Percentiles rank a stretch among this genome's conserved stretches.
Conservation (phyloP, 1,139 yeast genomes). For the Taphrina confusa region DNA sequence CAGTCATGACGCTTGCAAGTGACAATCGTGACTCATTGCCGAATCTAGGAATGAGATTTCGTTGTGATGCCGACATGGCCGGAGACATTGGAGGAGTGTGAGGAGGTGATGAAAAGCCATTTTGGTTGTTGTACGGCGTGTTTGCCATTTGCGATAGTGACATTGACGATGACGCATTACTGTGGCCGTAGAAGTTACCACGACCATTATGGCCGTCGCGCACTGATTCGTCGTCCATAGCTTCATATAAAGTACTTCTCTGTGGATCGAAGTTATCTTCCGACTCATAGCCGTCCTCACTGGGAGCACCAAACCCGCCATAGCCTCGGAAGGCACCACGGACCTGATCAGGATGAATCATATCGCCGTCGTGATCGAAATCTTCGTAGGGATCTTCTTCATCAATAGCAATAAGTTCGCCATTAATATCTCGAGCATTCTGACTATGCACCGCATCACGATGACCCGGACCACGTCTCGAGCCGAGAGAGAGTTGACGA, state of each 20-base stretch:
- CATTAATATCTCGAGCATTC: slow-evolving; percentile 23
- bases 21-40: slow-evolving; percentile 36
- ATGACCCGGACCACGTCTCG: slow-evolving; percentile 38
- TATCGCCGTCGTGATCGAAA: slow-evolving; percentile 29
- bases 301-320: slow-evolving; percentile 32
- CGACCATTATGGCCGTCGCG: slow-evolving; percentile 19
- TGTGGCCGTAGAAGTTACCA: slow-evolving; percentile 28
- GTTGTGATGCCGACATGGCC: slow-evolving; percentile 25
- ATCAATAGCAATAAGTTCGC: slow-evolving; percentile 32
- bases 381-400: slow-evolving; percentile 31
- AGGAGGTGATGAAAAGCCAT: slow-evolving; percentile 26
- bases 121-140: slow-evolving; percentile 16
- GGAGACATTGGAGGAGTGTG: slow-evolving; percentile 36
- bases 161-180: slow-evolving; percentile 32
- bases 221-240: slow-evolving; percentile 32
- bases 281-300: slow-evolving; percentile 33
- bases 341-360: slow-evolving; percentile 31
- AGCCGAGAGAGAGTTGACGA: slow-evolving; percentile 35
- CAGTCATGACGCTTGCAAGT: slow-evolving; percentile 38
- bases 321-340: slow-evolving; percentile 34
- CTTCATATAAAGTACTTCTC: slow-evolving; percentile 29
- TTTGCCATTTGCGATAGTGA: slow-evolving; percentile 31
- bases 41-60: slow-evolving; percentile 19
- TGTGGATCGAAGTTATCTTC: slow-evolving; percentile 33
- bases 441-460: neutral